Base-by-base conservation (phyloP, 352 stramenopile genomes). In the Phytophthora hibernalis region DNA sequence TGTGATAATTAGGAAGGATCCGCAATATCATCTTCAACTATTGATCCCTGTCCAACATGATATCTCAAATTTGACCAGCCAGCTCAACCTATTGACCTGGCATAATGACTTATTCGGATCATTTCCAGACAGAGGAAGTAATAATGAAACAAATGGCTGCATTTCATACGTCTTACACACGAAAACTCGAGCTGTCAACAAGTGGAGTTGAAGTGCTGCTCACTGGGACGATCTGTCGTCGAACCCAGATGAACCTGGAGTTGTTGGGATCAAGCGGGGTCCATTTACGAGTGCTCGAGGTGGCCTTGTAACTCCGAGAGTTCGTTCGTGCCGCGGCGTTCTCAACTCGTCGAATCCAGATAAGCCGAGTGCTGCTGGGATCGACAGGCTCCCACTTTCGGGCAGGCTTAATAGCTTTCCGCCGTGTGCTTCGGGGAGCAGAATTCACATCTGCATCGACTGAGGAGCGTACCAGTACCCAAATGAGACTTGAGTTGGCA, bases 221-320 rank as follows among this genome's bases (percentile, higher is more conserved):
- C 18, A 61, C 13, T 16, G 54, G 54, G 15, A 21, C 16, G 24
- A 57, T 40, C 21, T 58, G 54, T 11, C 48, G 58, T 0, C 57
- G 57, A 28, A 63, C 24, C 59, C 58, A 68, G 18, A 64, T 49
- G 22, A 49, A 56, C 10, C 37, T 72, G 0, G 58, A 68, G 38
- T 47, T 68, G 15, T 58, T 30, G 21, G 58, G 33, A 3, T 64
- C 53, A 21, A 68, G 53, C 22, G 65, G 58, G 21, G 60, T 26
- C 58, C 65, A 72, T 51, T 50, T 72, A 0, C 52, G 37, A 11
- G 51, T 37, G 37, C 40, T 48, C 11, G 60, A 44, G 15, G 59
- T 52, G 2, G 58, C 52, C 22, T 73, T 73, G 65, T 72, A 67
- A n/a, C n/a, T n/a, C 31, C 64, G 56, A 15, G 64, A 67, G 8